phyloP scores from a whole-genome alignment of 768 basidiomycete species.

The Suillus luteus region DNA sequence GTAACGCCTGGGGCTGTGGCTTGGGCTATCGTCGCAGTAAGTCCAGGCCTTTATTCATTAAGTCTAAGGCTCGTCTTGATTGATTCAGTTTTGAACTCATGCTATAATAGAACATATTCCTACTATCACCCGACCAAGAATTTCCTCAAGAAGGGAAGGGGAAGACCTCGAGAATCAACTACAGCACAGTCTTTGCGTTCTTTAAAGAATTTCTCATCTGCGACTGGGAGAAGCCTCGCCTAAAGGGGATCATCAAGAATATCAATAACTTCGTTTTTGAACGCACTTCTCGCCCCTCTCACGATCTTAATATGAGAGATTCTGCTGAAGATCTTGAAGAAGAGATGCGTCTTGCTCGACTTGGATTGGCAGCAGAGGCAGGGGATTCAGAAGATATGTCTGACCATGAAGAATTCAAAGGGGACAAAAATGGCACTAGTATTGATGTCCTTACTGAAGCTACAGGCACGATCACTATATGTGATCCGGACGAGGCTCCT shows the following conservation, averaged over 20 bases:
- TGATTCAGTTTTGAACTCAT: background rate
- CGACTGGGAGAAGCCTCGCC: background rate
- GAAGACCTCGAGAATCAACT: constrained; percentile 1
- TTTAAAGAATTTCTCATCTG: constrained; percentile 6
- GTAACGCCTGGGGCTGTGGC: constrained; percentile 11
- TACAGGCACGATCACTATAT: too few species aligned
- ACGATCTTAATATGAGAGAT: background rate
- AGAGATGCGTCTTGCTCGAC: background rate
- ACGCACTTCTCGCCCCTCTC: background rate
- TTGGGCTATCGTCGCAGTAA: constrained; percentile 3
- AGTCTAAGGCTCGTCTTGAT: background rate
- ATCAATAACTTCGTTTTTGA: constrained; percentile 8
- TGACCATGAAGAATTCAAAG: background rate
- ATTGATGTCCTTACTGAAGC: too few species aligned
- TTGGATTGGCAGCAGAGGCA: constrained; percentile 1
- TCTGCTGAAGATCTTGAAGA: background rate
- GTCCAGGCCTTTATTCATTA: background rate
- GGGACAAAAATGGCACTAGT: too few species aligned
- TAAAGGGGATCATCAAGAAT: background rate
- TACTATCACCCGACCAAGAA: constrained; percentile 4
- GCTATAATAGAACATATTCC: constrained; percentile 9
- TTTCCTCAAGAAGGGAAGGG: constrained; percentile 8
- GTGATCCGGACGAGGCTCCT: too few species aligned
- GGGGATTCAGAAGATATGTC: background rate
- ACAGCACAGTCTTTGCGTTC: background rate